phyloP scores from a whole-genome alignment of 495 filamentous ascomycete genomes.

The Podospora tetraspora region DNA sequence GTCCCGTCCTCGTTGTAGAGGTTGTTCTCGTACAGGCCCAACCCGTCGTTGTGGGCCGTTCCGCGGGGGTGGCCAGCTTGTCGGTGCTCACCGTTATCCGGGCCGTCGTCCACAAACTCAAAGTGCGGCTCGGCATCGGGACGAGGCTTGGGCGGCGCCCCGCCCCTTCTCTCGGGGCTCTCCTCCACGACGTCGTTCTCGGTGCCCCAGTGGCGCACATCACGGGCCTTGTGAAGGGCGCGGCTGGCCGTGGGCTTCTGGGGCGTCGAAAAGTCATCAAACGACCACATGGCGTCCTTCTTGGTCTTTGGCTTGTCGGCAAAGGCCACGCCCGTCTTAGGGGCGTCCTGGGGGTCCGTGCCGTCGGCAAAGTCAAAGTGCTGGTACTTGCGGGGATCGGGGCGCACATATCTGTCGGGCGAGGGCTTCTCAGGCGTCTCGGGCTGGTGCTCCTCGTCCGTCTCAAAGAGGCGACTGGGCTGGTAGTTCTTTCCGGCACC shows the following conservation, averaged over 20 bases:
- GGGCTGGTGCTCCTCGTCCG: slow-evolving; percentile 39
- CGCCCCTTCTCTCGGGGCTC: slow-evolving; percentile 49
- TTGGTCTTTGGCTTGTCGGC: slow-evolving; percentile 51
- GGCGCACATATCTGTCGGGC: slow-evolving; percentile 46
- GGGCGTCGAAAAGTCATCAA: slow-evolving; percentile 79
- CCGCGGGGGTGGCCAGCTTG: slow-evolving; percentile 48
- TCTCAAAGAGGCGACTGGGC: slow-evolving; percentile 64
- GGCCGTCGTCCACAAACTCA: slow-evolving; percentile 30
- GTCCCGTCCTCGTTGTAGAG: slow-evolving; percentile 55
- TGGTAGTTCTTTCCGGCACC: slow-evolving; percentile 67
- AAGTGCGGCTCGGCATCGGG: slow-evolving; percentile 79
- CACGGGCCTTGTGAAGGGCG: slow-evolving; percentile 42
- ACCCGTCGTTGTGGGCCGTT: slow-evolving; percentile 52
- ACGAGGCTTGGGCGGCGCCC: slow-evolving; percentile 58
- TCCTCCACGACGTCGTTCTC: slow-evolving; percentile 59
- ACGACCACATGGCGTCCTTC: slow-evolving; percentile 70
- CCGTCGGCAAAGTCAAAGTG: slow-evolving; percentile 84
- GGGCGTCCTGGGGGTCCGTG: slow-evolving; percentile 36
- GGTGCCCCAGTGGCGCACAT: slow-evolving; percentile 64
- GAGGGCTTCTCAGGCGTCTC: slow-evolving; percentile 23
- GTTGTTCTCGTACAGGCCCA: slow-evolving; percentile 73
- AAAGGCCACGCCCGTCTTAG: slow-evolving; percentile 21
- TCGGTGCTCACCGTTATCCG: slow-evolving; percentile 41
- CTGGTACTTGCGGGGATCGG: slow-evolving; percentile 67
- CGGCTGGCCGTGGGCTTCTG: slow-evolving; percentile 53